Evolutionary conservation across 176 grass and related monocot species (phyloP), one percentile per base, ranked within the genome.

Genomic region (Aegilops speltoides): DNA sequence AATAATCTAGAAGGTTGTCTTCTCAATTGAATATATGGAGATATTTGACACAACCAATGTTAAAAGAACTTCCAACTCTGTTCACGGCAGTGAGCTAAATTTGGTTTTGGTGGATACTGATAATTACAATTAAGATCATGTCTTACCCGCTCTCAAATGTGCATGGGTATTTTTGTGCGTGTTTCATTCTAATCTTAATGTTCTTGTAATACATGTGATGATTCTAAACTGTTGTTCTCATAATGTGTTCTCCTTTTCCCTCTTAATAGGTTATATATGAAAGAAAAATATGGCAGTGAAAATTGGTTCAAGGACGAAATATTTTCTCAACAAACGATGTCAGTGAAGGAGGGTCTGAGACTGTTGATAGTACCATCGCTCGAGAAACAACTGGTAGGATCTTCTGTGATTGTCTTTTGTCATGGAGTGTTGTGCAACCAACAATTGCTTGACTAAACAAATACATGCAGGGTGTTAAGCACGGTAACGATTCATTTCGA

Each of bases 271-370:
- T 87, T 94, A 76, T 92, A 95, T 84, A 76, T 95, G 48, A 94
- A 94, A 86, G 76, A 88, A 32, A 98, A 92, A 70, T 98, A 92
- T 89, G 90, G 76, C 59, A 84, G 84, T 23, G 93, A 94, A 81
- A 73, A 82, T 59, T 98, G 93, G 93, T 95, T 95, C 56, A 84
- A 82, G 79, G 82, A 81, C 10, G 93, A 90, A 71, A 67, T 82
- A 48, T 82, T 87, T 82, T 70, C 25, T 32, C 88, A 94, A 54
- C 86, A 88, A 73, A 87, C 88, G 6, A 89, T 94, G 14, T 88
- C 96, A 67, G 86, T 92, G 61, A 98, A 95, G 89, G 96, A 98
- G 82, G 83, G 90, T 74, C 86, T 95, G 69, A 91, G 89, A 78
- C 19, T 93, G 25, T 81, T 88, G 85, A 84, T 95, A 62, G 88